Base-by-base conservation (phyloP, 768 basidiomycete genomes). In the Suillus ampliporus region DNA sequence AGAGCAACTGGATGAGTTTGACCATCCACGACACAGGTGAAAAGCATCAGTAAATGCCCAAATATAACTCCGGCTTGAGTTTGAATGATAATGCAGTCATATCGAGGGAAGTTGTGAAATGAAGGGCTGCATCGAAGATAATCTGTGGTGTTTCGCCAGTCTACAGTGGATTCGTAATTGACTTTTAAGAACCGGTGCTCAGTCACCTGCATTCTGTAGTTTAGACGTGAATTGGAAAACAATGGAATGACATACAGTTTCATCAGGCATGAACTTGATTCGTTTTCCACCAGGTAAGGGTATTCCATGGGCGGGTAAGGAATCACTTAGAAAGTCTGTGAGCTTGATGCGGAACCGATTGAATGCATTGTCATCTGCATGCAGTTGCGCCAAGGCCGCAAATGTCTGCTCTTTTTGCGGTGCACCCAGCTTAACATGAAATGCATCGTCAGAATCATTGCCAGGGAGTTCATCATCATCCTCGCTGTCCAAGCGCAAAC, bases 31-130 rank as follows among this genome's bases (percentile, higher is more conserved):
- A 14, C 23, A 41, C 62, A 65, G 4, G 59, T 67, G 58, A 74
- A 74, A 9, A 74, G 17, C 37, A 65, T 62, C 8, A 68, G 15
- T 5, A 71, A 61, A 43, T 59, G 61, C 7, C 58, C 71, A 63
- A 76, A 72, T 19, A 54, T 61, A 11, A 61, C 61, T 26, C 57
- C 11, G 1, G 21, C 54, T 5, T 56, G 21, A 3, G 67, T 66
- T 11, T 76, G 35, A 41, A 76, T 40, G 31, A 79, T 64, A 8
- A 78, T 67, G 59, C 38, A 73, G 60, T 75, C 72, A 62, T 71
- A 76, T 1, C 66, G 71, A 21, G 73, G 69, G 2, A 58, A 40
- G 14, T 68, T 53, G 57, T 74, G 67, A 61, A 78, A 79, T 1
- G 53, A 59, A 23, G 74, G 73, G 48, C 70, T 75, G 56, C 71